Percentiles rank a stretch among this genome's conserved stretches.
Evolutionary conservation across 2,329 filamentous ascomycete species (phyloP).

Genomic region (Neofusicoccum laricinum): DNA sequence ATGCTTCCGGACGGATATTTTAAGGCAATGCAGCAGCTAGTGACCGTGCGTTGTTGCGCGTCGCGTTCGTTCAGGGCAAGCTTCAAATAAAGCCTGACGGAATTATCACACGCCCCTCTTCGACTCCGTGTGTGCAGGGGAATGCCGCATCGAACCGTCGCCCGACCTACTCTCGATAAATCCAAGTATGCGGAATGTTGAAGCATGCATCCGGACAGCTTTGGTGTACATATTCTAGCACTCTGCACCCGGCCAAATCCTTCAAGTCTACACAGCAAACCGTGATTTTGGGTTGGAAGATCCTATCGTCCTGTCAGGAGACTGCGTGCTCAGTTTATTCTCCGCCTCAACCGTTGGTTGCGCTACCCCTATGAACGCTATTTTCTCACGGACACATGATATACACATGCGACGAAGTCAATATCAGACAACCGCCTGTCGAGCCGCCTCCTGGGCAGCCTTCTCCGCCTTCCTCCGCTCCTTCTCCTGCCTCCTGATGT

Average conservation of each 20-base stretch:
- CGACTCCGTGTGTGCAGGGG: neutral
- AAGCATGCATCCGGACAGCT: too few relatives aligned
- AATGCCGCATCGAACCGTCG: too few relatives aligned
- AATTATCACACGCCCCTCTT: neutral
- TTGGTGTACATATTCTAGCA: too few relatives aligned
- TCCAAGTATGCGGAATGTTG: too few relatives aligned
- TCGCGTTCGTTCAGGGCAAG: neutral
- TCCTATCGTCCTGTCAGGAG: too few relatives aligned
- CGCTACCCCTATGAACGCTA: neutral
- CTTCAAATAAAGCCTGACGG: neutral
- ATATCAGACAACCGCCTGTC: neutral
- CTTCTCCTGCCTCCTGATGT: constrained; percentile 68
- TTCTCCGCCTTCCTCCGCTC: constrained; percentile 66
- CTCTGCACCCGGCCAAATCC: too few relatives aligned
- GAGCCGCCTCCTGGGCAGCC: constrained; percentile 38
- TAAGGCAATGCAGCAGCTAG: neutral
- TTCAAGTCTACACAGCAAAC: too few relatives aligned
- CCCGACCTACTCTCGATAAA: too few relatives aligned
- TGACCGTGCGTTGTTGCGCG: neutral
- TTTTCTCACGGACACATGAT: neutral
- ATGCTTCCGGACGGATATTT: neutral
- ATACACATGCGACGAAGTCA: neutral
- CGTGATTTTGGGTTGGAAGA: too few relatives aligned
- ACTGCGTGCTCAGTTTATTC: too few relatives aligned
- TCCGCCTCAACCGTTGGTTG: too few relatives aligned